These are phyloP conservation scores for Termitomyces bulborhizus DNA, from an alignment of 768 basidiomycete genomes.

Conservation along the genomic window DNA sequence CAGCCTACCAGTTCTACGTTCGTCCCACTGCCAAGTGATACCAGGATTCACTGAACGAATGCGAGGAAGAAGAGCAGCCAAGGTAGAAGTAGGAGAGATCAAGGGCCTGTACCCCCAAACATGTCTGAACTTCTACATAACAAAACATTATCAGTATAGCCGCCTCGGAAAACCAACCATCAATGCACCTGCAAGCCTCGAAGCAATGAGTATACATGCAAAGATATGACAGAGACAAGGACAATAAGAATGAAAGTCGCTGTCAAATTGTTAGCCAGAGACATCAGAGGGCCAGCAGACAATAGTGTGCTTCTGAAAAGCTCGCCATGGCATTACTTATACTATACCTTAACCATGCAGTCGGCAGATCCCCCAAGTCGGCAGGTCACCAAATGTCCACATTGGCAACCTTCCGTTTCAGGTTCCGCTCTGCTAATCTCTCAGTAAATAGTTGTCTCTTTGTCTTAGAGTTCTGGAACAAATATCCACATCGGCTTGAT, in stretches of 20 bases:
- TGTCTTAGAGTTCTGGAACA: too few relatives aligned
- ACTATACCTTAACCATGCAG: too few relatives aligned
- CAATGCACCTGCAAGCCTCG: background rate
- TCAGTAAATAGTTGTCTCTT: too few relatives aligned
- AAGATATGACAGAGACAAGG: background rate
- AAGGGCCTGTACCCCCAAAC: conserved; percentile 10
- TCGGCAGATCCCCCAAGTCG: too few relatives aligned
- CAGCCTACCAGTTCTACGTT: conserved; percentile 1
- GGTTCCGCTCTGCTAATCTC: too few relatives aligned
- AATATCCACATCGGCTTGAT: too few relatives aligned
- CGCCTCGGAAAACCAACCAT: too few relatives aligned
- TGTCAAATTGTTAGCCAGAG: background rate
- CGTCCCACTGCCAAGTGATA: conserved; percentile 10
- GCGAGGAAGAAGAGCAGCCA: conserved; percentile 7
- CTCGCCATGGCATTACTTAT: too few relatives aligned
- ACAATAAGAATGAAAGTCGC: background rate
- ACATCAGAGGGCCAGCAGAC: background rate
- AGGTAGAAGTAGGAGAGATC: conserved; percentile 7
- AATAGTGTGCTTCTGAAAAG: too few relatives aligned
- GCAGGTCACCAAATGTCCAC: too few relatives aligned
- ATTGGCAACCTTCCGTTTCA: too few relatives aligned
- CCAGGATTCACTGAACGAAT: conserved; percentile 10
- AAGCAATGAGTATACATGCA: conserved; percentile 1
- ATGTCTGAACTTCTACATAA: background rate
- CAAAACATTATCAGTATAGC: background rate